Conservation (phyloP, 192 early-diverging fungal genomes). For the Chytriomyces sp. region DNA sequence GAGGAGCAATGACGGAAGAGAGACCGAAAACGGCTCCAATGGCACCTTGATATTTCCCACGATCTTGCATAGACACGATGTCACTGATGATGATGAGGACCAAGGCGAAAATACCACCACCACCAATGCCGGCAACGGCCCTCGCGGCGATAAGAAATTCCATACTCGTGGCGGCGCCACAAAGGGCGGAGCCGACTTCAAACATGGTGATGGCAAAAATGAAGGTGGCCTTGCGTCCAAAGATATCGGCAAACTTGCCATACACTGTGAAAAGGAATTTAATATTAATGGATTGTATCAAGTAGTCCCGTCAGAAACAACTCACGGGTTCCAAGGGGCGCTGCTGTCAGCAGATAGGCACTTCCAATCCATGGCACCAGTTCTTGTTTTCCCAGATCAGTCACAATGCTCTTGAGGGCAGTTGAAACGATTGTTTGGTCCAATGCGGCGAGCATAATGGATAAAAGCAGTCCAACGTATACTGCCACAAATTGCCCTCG, state of each 20-base stretch:
- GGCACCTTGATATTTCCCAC: constrained; percentile 77
- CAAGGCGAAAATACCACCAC: too few relatives aligned
- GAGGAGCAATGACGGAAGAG: constrained; percentile 77
- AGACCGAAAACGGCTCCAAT: constrained; percentile 63
- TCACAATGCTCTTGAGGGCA: constrained; percentile 67
- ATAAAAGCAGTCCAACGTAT: too few relatives aligned
- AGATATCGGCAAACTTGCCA: constrained; percentile 85
- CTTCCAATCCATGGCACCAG: constrained; percentile 81
- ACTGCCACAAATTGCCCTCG: too few relatives aligned
- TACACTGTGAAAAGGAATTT: too few relatives aligned
- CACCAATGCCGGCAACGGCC: too few relatives aligned
- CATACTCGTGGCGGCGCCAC: constrained; percentile 64
- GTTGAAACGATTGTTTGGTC: constrained; percentile 86
- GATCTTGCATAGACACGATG: constrained; percentile 24
- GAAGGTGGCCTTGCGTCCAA: constrained; percentile 83
- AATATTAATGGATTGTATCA: too few relatives aligned
- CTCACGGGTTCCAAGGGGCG: background rate
- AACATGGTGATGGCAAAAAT: constrained; percentile 68
- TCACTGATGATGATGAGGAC: constrained; percentile 63
- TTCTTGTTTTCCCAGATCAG: constrained; percentile 66
- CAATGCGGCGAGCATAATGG: constrained; percentile 71
- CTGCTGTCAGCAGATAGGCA: constrained; percentile 65
- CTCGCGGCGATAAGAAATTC: constrained; percentile 65
- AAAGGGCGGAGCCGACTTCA: constrained; percentile 71
- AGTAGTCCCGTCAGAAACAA: too few relatives aligned